Percentiles rank a stretch among this genome's conserved stretches.
Conservation (phyloP, 352 stramenopile genomes). For the Phytopythium delawarense region DNA sequence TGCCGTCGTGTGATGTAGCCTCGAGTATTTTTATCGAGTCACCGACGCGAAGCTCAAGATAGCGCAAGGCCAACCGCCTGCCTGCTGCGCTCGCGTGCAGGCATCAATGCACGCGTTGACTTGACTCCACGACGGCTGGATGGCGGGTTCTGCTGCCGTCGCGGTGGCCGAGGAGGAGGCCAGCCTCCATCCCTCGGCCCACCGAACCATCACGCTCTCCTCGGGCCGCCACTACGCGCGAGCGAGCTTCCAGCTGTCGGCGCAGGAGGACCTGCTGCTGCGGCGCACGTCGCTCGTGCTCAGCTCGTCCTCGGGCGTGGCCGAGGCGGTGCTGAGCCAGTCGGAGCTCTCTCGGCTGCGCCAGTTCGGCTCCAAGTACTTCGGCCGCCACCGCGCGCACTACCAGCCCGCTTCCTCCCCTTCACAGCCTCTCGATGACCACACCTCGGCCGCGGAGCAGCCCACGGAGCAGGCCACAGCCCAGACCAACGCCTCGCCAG, state of each 20-base stretch:
- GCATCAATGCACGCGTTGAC: too few species aligned
- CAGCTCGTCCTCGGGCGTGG: slow-evolving; percentile 26
- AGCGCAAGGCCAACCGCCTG: too few species aligned
- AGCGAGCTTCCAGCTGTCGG: slow-evolving; percentile 17
- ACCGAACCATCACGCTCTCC: not conserved
- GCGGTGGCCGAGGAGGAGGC: too few species aligned
- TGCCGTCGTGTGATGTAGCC: too few species aligned
- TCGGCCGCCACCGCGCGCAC: slow-evolving; percentile 9
- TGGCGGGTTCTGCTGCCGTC: too few species aligned
- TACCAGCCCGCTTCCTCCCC: not conserved
- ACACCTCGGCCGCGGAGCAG: too few species aligned
- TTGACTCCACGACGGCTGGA: too few species aligned
- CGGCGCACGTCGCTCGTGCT: slow-evolving; percentile 52
- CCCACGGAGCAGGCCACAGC: not conserved
- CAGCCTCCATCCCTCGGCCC: not conserved
- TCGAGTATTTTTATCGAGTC: too few species aligned
- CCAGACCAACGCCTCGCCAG: not conserved
- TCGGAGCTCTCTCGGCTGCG: slow-evolving; percentile 36
- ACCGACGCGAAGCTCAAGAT: too few species aligned
- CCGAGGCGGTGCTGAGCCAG: slow-evolving; percentile 36
- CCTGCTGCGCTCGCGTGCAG: too few species aligned
- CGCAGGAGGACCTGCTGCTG: slow-evolving; percentile 37
- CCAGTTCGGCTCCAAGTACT: slow-evolving; percentile 37
- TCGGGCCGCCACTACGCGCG: not conserved
- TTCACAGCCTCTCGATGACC: too few species aligned